phyloP scores from a whole-genome alignment of 1,284 basidiomycete genomes.

The Phylloporus sp. region DNA sequence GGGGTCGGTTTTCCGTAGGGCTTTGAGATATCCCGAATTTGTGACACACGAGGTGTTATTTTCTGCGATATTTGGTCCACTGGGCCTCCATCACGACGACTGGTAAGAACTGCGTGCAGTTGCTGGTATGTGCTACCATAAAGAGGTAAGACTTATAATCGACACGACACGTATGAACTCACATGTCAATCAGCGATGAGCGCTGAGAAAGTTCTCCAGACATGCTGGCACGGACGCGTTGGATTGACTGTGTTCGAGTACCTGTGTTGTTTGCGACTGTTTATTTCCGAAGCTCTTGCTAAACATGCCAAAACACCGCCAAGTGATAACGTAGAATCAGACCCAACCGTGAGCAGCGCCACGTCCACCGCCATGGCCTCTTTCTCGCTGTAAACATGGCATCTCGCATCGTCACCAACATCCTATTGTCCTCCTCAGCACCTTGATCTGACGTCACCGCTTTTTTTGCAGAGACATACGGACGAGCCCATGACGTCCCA shows the following conservation, averaged over 20 bases:
- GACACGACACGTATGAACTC: conserved; percentile 27
- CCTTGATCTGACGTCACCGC: conserved; percentile 30
- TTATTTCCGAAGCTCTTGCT: conserved; percentile 33
- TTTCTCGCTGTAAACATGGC: conserved; percentile 82
- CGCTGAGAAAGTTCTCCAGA: conserved; percentile 53
- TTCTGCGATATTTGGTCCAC: conserved; percentile 64
- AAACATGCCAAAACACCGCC: conserved; percentile 33
- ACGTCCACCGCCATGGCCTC: conserved; percentile 79
- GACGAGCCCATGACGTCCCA: conserved; percentile 64
- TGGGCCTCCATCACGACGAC: conserved; percentile 63
- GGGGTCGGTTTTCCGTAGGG: conserved; percentile 75
- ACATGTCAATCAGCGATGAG: conserved; percentile 59
- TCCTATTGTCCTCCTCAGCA: conserved; percentile 62
- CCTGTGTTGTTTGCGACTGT: conserved; percentile 32
- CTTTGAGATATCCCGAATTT: conserved; percentile 61
- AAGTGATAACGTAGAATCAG: conserved; percentile 34
- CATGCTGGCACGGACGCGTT: conserved; percentile 41
- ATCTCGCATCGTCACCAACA: conserved; percentile 74
- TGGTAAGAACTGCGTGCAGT: conserved; percentile 67
- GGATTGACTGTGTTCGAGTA: conserved; percentile 15
- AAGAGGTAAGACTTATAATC: conserved; percentile 6
- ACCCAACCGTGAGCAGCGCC: conserved; percentile 78
- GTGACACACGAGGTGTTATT: conserved; percentile 62
- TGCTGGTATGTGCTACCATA: conserved; percentile 67
- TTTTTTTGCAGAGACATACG: conserved; percentile 62